Conservation (phyloP, 108 stramenopile genomes). For the Seminavis robusta region DNA sequence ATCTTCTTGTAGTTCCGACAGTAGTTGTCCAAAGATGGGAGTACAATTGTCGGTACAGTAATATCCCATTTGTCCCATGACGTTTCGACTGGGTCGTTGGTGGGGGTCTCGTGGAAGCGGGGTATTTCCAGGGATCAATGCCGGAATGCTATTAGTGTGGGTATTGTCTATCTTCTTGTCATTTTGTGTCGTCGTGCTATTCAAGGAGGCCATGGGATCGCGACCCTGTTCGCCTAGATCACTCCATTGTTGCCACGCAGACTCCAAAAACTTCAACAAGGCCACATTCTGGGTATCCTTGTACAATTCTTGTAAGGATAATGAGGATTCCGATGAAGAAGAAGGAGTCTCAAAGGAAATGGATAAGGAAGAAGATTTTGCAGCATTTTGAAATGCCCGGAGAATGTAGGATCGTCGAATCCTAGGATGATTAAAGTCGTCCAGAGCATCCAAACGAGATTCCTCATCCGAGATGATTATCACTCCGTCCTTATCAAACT, state of each 20-base stretch:
- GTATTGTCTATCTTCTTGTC: background rate
- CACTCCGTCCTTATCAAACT: background rate
- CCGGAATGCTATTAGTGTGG: too few relatives aligned
- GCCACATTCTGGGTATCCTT: constrained; percentile 11
- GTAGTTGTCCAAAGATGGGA: constrained; percentile 50
- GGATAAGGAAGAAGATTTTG: background rate
- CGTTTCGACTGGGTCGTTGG: constrained; percentile 58
- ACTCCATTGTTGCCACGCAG: constrained; percentile 44
- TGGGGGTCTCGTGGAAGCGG: constrained; percentile 28
- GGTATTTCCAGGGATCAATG: constrained; percentile 34
- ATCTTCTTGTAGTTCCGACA: constrained; percentile 58
- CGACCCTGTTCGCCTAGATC: constrained; percentile 24
- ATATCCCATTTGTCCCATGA: constrained; percentile 75
- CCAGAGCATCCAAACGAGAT: constrained; percentile 27
- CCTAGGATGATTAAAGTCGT: constrained; percentile 70
- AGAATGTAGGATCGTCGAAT: constrained; percentile 58
- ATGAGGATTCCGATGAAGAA: too few relatives aligned
- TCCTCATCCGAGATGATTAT: constrained; percentile 1
- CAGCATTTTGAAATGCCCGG: constrained; percentile 6
- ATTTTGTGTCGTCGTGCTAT: background rate
- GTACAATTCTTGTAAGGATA: background rate
- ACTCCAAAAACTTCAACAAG: constrained; percentile 35
- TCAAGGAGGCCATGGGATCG: constrained; percentile 11
- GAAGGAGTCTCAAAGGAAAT: constrained; percentile 5
- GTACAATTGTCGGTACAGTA: constrained; percentile 72